Conservation (phyloP, 257 asterid genomes). For the Nicotiana tomentosiformis region DNA sequence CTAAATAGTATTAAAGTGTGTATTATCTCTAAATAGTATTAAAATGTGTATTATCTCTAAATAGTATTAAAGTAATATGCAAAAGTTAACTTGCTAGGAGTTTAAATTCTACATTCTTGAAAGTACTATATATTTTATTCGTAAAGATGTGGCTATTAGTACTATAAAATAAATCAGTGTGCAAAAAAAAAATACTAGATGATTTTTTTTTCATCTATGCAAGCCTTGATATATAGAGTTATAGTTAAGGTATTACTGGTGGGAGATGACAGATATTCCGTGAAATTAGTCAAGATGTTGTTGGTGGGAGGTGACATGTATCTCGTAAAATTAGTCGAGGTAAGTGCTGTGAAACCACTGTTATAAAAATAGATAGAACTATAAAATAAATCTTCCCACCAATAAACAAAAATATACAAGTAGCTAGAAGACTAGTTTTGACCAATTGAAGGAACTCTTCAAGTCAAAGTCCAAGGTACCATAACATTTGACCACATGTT, state of each 20-base stretch:
- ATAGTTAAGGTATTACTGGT: no score
- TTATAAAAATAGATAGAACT: no score
- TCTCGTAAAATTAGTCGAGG: no score
- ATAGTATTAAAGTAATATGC: neutral
- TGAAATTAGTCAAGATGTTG: no score
- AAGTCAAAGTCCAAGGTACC: neutral
- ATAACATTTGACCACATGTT: slow-evolving; percentile 19
- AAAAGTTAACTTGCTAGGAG: neutral
- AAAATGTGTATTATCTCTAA: neutral
- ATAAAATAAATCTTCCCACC: neutral
- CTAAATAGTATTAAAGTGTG: neutral
- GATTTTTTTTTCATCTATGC: no score
- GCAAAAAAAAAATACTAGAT: no score
- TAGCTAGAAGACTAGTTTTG: neutral
- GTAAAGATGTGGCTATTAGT: neutral
- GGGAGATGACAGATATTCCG: no score
- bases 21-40: no score
- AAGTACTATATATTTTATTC: neutral
- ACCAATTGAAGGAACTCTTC: neutral
- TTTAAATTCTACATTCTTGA: neutral
- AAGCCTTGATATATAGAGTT: no score
- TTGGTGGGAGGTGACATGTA: no score
- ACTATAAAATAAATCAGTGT: neutral
- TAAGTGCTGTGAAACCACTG: no score
- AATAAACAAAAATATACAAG: neutral